Percentiles rank a stretch among this genome's conserved stretches.
phyloP scores from a whole-genome alignment of 2,329 filamentous ascomycete genomes.

The Rhinocladiella similis region DNA sequence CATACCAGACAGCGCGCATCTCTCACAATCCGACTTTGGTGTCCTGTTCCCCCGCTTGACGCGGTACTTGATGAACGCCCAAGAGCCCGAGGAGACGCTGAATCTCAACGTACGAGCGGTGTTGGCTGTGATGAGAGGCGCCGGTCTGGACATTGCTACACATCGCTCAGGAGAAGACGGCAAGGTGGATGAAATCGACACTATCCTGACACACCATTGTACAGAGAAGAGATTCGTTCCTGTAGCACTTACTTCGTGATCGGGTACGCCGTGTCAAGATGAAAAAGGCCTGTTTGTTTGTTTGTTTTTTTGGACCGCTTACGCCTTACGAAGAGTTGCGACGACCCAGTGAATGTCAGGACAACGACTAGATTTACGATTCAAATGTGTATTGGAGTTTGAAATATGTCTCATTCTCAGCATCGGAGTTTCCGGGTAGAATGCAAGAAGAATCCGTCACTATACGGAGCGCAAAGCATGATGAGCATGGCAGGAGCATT shows the following conservation, averaged over 20 bases:
- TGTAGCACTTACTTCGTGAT: background rate
- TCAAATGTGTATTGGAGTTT: too few relatives aligned
- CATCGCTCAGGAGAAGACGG: background rate
- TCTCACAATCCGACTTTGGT: constrained; percentile 82
- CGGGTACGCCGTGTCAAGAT: too few relatives aligned
- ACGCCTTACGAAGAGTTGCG: too few relatives aligned
- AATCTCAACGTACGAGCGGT: constrained; percentile 35
- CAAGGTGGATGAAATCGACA: constrained; percentile 2
- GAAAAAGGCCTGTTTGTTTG: too few relatives aligned
- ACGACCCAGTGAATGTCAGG: too few relatives aligned
- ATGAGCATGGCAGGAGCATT: too few relatives aligned
- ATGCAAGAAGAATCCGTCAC: too few relatives aligned
- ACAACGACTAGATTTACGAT: too few relatives aligned
- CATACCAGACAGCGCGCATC: constrained; percentile 70
- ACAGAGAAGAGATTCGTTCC: constrained; percentile 18
- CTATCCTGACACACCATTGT: constrained; percentile 12
- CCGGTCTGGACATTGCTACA: constrained; percentile 14
- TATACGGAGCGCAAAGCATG: too few relatives aligned
- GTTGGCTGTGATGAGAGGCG: constrained; percentile 28
- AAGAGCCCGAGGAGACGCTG: constrained; percentile 34
- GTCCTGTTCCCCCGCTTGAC: constrained; percentile 72
- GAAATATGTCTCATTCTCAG: too few relatives aligned
- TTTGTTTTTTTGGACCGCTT: too few relatives aligned
- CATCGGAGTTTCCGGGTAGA: too few relatives aligned
- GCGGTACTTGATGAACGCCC: constrained; percentile 50